These are phyloP conservation scores for Hypoxylon rickii DNA, from an alignment of 495 filamentous ascomycete genomes.

Conservation along the genomic window DNA sequence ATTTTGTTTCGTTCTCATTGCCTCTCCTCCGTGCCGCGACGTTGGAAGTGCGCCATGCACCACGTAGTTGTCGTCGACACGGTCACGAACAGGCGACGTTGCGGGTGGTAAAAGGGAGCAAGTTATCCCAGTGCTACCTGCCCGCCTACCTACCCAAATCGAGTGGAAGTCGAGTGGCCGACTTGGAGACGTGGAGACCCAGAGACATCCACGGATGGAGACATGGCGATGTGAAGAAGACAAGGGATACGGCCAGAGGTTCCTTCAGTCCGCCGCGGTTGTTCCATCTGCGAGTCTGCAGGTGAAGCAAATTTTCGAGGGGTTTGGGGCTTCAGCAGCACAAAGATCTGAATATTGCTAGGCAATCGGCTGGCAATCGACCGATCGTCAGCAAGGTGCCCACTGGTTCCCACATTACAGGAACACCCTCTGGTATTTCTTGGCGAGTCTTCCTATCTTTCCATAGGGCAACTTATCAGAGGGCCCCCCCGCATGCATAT, in stretches of 20 bases:
- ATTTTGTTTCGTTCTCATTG: slow-evolving; percentile 15
- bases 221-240: too few relatives aligned
- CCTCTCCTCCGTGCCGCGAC: neutral
- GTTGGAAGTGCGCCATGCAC: neutral
- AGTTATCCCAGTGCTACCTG: slow-evolving; percentile 22
- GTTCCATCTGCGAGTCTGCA: slow-evolving; percentile 21
- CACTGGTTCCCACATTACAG: slow-evolving; percentile 17
- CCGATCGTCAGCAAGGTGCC: slow-evolving; percentile 14
- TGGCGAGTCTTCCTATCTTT: slow-evolving; percentile 30
- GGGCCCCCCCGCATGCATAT: slow-evolving; percentile 7
- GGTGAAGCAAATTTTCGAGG: slow-evolving; percentile 23
- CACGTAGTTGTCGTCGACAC: neutral
- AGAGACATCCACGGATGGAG: too few relatives aligned
- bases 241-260: slow-evolving; percentile 17
- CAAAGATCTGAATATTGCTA: slow-evolving; percentile 32
- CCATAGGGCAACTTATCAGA: slow-evolving; percentile 28
- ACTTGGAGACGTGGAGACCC: too few relatives aligned
- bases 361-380: slow-evolving; percentile 34
- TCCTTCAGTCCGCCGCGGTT: slow-evolving; percentile 14
- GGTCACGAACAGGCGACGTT: slow-evolving; percentile 12
- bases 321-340: slow-evolving; percentile 25
- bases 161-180: too few relatives aligned
- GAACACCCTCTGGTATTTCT: slow-evolving; percentile 24
- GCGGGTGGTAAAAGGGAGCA: slow-evolving; percentile 16
- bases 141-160: slow-evolving; percentile 17